A percentile compares a stretch with the other conserved stretches of the same genome.
Conservation (phyloP, 129 eudicot genomes). For the Oenanthe sinensis region DNA sequence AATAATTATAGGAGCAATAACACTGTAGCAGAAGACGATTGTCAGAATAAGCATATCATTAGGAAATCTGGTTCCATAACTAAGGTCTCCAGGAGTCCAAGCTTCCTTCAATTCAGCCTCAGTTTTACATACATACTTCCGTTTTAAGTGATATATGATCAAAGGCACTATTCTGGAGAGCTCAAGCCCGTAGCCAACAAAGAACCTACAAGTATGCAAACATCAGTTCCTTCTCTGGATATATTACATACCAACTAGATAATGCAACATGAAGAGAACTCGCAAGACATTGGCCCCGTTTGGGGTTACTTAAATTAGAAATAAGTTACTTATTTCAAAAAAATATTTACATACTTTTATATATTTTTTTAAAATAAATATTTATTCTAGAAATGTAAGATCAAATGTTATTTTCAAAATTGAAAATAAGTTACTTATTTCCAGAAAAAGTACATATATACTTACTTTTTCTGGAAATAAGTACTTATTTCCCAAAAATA, state of each 20-base stretch:
- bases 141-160: slow-evolving; percentile 70
- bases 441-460: too few relatives aligned
- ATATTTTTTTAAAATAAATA: too few relatives aligned
- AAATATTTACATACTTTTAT: too few relatives aligned
- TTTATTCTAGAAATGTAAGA: too few relatives aligned
- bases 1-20: slow-evolving; percentile 77
- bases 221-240: background rate
- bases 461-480: too few relatives aligned
- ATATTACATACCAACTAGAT: background rate
- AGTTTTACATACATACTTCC: slow-evolving; percentile 68
- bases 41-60: slow-evolving; percentile 69
- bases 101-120: slow-evolving; percentile 78
- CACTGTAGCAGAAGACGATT: slow-evolving; percentile 65
- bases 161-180: slow-evolving; percentile 75
- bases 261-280: background rate
- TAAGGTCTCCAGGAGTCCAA: slow-evolving; percentile 84
- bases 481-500: too few relatives aligned
- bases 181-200: slow-evolving; percentile 93
- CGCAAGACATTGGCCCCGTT: too few relatives aligned
- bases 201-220: slow-evolving; percentile 47
- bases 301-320: too few relatives aligned
- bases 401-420: too few relatives aligned
- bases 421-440: too few relatives aligned
- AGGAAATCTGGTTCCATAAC: slow-evolving; percentile 77
- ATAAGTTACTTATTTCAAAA: too few relatives aligned